Percentiles rank a stretch among this genome's conserved stretches.
Conservation (phyloP, 208 protist species). For the Trypanosoma lewisi region DNA sequence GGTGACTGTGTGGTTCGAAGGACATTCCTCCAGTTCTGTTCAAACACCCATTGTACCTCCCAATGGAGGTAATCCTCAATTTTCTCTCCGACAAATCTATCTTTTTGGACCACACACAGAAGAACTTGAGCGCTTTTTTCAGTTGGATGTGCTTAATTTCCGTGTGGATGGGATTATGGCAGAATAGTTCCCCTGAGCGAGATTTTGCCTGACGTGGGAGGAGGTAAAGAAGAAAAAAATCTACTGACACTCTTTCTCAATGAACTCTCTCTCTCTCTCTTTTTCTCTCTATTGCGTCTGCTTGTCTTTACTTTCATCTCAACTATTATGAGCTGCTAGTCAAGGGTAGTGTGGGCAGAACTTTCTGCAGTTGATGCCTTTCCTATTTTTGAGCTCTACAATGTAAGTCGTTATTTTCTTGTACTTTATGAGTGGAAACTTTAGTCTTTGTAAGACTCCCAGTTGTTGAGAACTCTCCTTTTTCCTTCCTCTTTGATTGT, state of each 20-base stretch:
- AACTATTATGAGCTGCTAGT: no score
- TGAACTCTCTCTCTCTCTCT: background rate
- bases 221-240: conserved; percentile 11
- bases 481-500: no score
- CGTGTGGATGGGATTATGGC: conserved; percentile 44
- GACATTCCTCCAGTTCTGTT: conserved; percentile 31
- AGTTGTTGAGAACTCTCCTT: no score
- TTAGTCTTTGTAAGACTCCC: no score
- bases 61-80: conserved; percentile 44
- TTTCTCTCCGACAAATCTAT: conserved; percentile 50
- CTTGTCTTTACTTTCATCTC: no score
- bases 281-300: no score
- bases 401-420: no score
- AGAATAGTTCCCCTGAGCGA: background rate
- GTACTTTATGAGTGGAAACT: no score
- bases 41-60: conserved; percentile 29
- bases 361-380: no score
- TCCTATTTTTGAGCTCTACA: no score
- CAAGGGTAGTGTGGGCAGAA: no score
- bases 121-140: conserved; percentile 35
- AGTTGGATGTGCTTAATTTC: conserved; percentile 41
- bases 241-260: background rate
- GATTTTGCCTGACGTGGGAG: background rate
- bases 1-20: conserved; percentile 57
- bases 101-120: conserved; percentile 42